Base-by-base conservation (phyloP, 192 early-diverging fungal genomes). In the Lobosporangium transversale region DNA sequence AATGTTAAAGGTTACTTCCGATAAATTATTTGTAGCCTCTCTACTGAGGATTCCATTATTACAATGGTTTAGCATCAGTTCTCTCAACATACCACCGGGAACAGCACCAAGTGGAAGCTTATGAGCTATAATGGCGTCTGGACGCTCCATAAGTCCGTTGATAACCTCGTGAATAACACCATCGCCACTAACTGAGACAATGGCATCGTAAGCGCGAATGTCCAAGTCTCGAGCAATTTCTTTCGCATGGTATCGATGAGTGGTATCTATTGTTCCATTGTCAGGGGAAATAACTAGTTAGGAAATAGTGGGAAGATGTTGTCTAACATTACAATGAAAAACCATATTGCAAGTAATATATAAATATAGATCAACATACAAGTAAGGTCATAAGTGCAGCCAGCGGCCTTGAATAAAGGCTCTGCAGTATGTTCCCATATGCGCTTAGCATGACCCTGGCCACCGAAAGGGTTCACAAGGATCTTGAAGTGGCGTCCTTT, bases 111-210 rank as follows among this genome's bases (percentile, higher is more conserved):
- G 24, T 1, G 91, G 88, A 5, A 91, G 53, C 20, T 79, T 79
- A 40, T 81, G 69, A 11, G 89, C 86, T 11, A 68, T 54, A 27
- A 82, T 53, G 56, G 87, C 90, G 67, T 95, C 92, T 5, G 84
- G 73, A 26, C 93, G 80, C 50, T 84, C 76, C 82, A 95, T 74
- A n/a, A 94, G 80, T 5, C 93, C 94, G 53, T 95, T 92, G 30
- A 94, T 81, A 12, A 94, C 75, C 70, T 95, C 94, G 50, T 95
- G 91, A 30, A 93, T 82, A 8, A 93, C 85, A 11, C 94, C 94
- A 71, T 95, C 94, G 23, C 94, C 94, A 79, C 88, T 88, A 36
- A 94, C 80, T 30, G 88, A 84, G 1, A 90, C 79, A 24, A 92
- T 76, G 7, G 89, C 85, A 36, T 85, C 85, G 59, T 85, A 95